Evolutionary conservation across 441 rosid species (phyloP), one percentile per base, ranked within the genome.

Genomic region (Metrosideros polymorpha): DNA sequence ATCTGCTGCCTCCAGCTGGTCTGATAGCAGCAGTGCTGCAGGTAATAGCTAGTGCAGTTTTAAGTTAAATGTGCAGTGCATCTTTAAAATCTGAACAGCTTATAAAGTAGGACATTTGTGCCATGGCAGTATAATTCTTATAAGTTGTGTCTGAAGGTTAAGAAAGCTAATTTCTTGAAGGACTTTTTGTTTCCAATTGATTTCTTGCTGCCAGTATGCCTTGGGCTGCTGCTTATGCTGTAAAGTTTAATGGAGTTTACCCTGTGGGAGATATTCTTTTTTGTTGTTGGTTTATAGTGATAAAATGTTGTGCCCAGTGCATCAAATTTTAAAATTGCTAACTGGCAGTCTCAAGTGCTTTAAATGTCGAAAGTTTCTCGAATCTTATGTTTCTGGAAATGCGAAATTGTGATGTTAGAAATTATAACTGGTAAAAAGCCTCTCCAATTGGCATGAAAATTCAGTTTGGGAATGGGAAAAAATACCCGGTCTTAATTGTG

Each of bases 1-100:
- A 83, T 96, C 98, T 88, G 98, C 99, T 87, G 95, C 98, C 71
- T 91, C 99, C 79, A 90, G 88, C 91, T 94, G 94, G 96, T 93
- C 99, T 42, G 92, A 92, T 76, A 92, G 91, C 86, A 92, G 90
- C 87, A 79, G 85, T 85, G 89, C 86, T 79, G 83, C 98, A 90
- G 99, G 99, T 96, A 92, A 86, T 24, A 30, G 35, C 52, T 14
- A 52, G 50, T 35, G 32, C 29, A 24, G 82, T 59, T 32, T 71
- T 29, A 57, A 14, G 39, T 39, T 19, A 57, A 75, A n/a, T 77
- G 63, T 35, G 47, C 79, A 71, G n/a, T 39, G 47, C 79, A 35
- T 35, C 77, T 66, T 66, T 19, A 66, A 66, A 35, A 5, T 66
- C 77, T 66, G 76, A 63, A 63, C 43, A 18, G 25, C 43, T 63